Evolutionary conservation across 192 early-diverging fungal genomes (phyloP), one percentile per base, ranked within the genome.

Genomic region (Backusella psychrophila): DNA sequence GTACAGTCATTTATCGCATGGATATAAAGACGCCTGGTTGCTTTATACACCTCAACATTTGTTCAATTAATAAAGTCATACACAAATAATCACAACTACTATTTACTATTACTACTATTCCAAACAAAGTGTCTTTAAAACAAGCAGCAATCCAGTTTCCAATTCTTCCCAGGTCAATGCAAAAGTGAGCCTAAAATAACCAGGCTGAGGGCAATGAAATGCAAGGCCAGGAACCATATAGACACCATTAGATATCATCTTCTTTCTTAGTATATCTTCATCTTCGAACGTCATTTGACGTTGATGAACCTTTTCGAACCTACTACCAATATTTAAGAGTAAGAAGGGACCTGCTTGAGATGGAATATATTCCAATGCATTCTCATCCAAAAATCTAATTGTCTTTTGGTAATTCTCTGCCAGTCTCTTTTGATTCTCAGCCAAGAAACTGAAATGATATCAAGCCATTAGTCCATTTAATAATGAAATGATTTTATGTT

Each of bases 321-420:
- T 75, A 77, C 33, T 87, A 26, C 71, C 66, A 7, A 93, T 78
- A 52, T 91, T 89, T 41, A 94, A 74, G 86, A 90, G 91, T 8
- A 96, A 56, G 78, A 93, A 97, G 77, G 90, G 93, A 17, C 91
- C 93, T 0, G 90, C 91, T 34, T 90, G 80, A 5, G 93, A 87
- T 5, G 87, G 88, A 14, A 91, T 41, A 71, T 82, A 93, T 35
- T 82, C 66, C 66, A 95, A 83, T 0, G 78, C 72, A 63, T 84
- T 83, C 36, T 75, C 36, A 5, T 81, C 72, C 8, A 96, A 74
- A 23, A 84, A 82, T 3, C 66, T 71, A 11, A 82, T 75, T 3
- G 87, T 71, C 3, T 65, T 35, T 8, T 71, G 74, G 76, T 93
- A 95, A 38, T 82, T 71, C 36, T 85, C 85, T 0, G 85, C 81